phyloP scores from a whole-genome alignment of 192 early-diverging fungal species.

The Entomortierella parvispora region DNA sequence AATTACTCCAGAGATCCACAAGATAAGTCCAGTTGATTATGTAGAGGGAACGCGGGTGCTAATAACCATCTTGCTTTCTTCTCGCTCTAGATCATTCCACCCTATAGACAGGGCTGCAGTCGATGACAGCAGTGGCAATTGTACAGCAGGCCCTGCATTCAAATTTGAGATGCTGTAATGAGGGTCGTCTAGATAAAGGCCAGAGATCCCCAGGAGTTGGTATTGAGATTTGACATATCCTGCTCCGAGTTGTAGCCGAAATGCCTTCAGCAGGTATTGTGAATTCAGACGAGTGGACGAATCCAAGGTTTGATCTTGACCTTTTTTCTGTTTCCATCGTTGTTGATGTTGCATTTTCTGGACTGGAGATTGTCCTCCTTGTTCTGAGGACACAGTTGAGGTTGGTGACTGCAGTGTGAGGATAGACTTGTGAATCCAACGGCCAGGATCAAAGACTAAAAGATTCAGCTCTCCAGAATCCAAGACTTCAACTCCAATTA shows the following conservation, averaged over 20 bases:
- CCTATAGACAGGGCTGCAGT: constrained; percentile 22
- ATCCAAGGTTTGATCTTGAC: no score
- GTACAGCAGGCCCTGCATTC: no score
- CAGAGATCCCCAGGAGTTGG: no score
- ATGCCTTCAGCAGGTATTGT: no score
- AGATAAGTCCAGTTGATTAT: no score
- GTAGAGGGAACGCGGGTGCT: constrained; percentile 43
- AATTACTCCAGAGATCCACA: no score
- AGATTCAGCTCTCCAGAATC: constrained; percentile 53
- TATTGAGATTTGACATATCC: background rate
- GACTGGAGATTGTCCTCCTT: constrained; percentile 4
- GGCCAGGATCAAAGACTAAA: constrained; percentile 72
- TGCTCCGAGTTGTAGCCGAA: no score
- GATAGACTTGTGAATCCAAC: constrained; percentile 45
- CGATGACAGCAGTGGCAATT: constrained; percentile 7
- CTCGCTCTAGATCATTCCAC: constrained; percentile 27
- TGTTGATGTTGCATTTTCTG: constrained; percentile 12
- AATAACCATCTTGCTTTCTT: constrained; percentile 18
- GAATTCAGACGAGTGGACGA: no score
- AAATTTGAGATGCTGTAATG: no score
- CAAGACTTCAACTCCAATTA: constrained; percentile 69
- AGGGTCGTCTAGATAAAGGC: background rate
- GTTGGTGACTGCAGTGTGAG: constrained; percentile 7
- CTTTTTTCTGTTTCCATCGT: constrained; percentile 5
- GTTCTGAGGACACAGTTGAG: constrained; percentile 8